Evolutionary conservation across 2,329 filamentous ascomycete species (phyloP).

Genomic region (Lecanicillium sp.): DNA sequence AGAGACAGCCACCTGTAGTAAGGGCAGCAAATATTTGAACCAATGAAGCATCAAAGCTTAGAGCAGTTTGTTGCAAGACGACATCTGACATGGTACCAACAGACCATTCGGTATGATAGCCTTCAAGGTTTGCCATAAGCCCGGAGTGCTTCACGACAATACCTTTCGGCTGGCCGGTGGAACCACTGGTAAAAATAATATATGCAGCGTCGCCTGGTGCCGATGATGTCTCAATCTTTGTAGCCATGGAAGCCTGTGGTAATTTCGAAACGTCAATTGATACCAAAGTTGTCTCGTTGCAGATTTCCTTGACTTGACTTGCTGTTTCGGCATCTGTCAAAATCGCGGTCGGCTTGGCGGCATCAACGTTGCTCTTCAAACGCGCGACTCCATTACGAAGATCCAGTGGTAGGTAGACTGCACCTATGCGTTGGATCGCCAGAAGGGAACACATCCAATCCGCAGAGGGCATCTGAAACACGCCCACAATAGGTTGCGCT

Average conservation of each 20-base stretch:
- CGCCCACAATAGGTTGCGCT: background rate
- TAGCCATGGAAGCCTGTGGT: no score
- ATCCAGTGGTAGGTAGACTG: slow-evolving; percentile 2
- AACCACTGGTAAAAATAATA: slow-evolving; percentile 7
- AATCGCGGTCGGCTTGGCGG: background rate
- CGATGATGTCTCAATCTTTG: no score
- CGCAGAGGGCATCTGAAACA: background rate
- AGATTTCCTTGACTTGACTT: background rate
- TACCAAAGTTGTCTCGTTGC: background rate
- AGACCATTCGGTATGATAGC: background rate
- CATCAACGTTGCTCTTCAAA: background rate
- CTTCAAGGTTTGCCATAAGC: background rate
- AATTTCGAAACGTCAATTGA: no score
- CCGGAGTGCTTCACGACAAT: background rate
- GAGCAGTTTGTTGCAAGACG: slow-evolving; percentile 4
- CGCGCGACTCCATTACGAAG: background rate
- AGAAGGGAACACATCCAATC: slow-evolving; percentile 5
- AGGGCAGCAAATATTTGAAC: slow-evolving; percentile 2
- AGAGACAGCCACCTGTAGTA: slow-evolving; percentile 1
- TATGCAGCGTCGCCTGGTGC: background rate
- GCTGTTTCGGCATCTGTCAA: background rate
- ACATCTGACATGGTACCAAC: background rate
- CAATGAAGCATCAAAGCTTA: slow-evolving; percentile 3
- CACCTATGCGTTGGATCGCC: slow-evolving; percentile 1
- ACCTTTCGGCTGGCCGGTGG: slow-evolving; percentile 4